phyloP scores from a whole-genome alignment of 1,139 yeast genomes.

The Suhomyces guaymorum region DNA sequence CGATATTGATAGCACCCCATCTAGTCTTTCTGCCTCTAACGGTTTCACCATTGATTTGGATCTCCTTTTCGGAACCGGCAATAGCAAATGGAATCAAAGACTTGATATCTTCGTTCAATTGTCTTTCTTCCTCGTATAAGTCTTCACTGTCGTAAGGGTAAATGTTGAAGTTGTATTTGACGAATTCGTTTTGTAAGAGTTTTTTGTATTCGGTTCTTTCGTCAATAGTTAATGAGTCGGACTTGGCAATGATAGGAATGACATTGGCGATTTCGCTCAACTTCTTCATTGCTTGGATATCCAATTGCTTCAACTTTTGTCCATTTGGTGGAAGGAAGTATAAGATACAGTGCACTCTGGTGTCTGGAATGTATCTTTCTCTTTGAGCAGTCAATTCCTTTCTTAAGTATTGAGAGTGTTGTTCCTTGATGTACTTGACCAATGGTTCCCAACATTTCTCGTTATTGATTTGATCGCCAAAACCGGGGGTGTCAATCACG shows the following conservation, averaged over 20 bases:
- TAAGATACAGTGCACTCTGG: slow-evolving; percentile 93
- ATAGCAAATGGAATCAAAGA: slow-evolving; percentile 90
- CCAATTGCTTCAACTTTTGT: slow-evolving; percentile 76
- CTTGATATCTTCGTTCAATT: slow-evolving; percentile 72
- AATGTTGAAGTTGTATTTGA: slow-evolving; percentile 69
- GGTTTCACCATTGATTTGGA: slow-evolving; percentile 70
- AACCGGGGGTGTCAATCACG: slow-evolving; percentile 95
- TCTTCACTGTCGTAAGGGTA: slow-evolving; percentile 86
- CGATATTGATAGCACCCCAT: slow-evolving; percentile 92
- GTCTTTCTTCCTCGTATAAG: slow-evolving; percentile 75
- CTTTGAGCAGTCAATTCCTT: slow-evolving; percentile 96
- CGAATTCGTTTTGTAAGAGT: slow-evolving; percentile 74
- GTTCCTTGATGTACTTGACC: slow-evolving; percentile 93
- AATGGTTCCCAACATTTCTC: slow-evolving; percentile 98
- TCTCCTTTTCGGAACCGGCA: slow-evolving; percentile 85
- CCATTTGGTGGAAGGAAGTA: slow-evolving; percentile 91
- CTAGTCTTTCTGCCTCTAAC: slow-evolving; percentile 89
- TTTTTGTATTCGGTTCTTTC: slow-evolving; percentile 82
- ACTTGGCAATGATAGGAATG: slow-evolving; percentile 91
- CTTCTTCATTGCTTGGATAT: slow-evolving; percentile 79
- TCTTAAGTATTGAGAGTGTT: slow-evolving; percentile 88
- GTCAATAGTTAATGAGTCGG: slow-evolving; percentile 83
- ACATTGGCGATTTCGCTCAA: slow-evolving; percentile 90
- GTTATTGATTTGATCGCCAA: slow-evolving; percentile 95
- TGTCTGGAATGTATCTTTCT: slow-evolving; percentile 77